Evolutionary conservation across 2,329 filamentous ascomycete genomes (phyloP), one percentile per base, ranked within the genome.

Genomic region (Taxawa tesnikishii): DNA sequence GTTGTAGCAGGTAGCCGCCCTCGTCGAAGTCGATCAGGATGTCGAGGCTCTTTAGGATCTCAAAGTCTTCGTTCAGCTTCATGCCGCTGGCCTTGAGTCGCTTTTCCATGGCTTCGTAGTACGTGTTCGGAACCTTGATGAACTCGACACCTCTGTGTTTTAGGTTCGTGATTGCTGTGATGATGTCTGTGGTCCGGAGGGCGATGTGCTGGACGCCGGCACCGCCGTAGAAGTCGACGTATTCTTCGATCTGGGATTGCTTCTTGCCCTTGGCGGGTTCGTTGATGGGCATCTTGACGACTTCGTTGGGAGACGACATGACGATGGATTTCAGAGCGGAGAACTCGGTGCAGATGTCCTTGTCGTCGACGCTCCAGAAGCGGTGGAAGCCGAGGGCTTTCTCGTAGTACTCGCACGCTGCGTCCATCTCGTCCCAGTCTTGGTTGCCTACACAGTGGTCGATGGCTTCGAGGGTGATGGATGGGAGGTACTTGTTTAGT

Each of bases 391-490:
- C 80, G 16, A 94, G 79, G 40, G 79, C 82, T 41, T 77, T 73
- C 63, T 94, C 87, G 64, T 94, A 96, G 58, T 74, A 77, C 37
- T 68, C 65, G 50, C 73, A 78, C 14, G 68, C 62, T 29, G 62
- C 60, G 35, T 77, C 69, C 71, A 96, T 93, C 56, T 87, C 78
- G 57, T 85, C 69, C 88, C 88, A 94, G 58, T 84, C 80, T 65
- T 94, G 87, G 66, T 96, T 94, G 43, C 88, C 88, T 46, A 96
- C 88, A 58, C 88, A 94, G 68, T 96, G 88, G 62, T 96, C 88
- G 60, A 96, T 85, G 44, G 75, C 75, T 39, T 71, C 69, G 33
- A 94, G 70, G 7, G 64, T 56, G 10, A 93, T 71, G 1, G 61
- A 47, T 0, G 85, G 83, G 14, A 83, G 62, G 54, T 51, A 49